These are phyloP conservation scores for Oryza rufipogon DNA, from an alignment of 176 grass and related monocot species.

Conservation along the genomic window DNA sequence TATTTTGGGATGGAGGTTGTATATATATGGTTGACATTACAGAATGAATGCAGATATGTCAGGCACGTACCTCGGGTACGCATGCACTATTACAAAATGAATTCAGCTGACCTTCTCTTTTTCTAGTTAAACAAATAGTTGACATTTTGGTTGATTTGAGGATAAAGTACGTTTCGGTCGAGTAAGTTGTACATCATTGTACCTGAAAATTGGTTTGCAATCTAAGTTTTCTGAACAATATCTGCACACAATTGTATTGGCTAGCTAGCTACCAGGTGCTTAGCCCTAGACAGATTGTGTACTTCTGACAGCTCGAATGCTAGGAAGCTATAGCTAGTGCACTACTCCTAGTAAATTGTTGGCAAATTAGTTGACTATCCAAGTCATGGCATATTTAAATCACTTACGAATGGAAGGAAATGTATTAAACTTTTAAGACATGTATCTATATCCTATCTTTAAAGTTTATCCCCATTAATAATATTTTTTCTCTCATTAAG, in stretches of 20 bases:
- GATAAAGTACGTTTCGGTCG: neutral
- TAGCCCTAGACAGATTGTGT: neutral
- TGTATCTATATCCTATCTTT: neutral
- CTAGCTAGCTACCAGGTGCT: too few relatives aligned
- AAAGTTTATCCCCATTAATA: too few relatives aligned
- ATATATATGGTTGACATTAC: too few relatives aligned
- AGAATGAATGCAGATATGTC: neutral
- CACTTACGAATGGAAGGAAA: neutral
- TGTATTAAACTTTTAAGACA: neutral
- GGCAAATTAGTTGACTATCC: conserved; percentile 36
- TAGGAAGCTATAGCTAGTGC: neutral
- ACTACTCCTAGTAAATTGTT: neutral
- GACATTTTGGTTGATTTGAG: conserved; percentile 13
- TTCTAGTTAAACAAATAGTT: conserved; percentile 33
- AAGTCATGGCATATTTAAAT: neutral
- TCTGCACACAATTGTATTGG: neutral
- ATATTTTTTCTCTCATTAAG: too few relatives aligned
- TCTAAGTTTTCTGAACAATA: conserved; percentile 1
- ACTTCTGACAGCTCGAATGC: neutral
- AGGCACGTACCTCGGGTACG: conserved; percentile 13
- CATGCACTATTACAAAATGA: conserved; percentile 2
- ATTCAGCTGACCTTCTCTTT: conserved; percentile 21
- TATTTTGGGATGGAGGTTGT: too few relatives aligned
- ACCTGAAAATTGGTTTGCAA: neutral
- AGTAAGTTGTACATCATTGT: neutral